Conservation (phyloP, 1,139 yeast genomes). For the Casaregolazyma suthepensis region DNA sequence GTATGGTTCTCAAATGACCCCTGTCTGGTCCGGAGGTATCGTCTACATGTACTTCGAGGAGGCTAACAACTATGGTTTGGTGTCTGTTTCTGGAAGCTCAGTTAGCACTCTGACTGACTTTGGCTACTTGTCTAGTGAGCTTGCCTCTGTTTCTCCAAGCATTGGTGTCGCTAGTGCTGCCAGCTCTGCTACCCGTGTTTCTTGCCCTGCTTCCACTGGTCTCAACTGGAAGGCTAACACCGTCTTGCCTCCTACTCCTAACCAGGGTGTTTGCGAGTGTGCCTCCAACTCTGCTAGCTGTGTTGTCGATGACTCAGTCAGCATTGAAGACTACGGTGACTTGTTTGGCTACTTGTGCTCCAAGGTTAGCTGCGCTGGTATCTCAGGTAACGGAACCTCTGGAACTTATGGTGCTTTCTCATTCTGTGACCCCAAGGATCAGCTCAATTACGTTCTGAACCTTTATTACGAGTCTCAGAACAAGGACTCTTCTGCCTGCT, state of each 20-base stretch:
- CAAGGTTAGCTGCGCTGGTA: slow-evolving; percentile 40
- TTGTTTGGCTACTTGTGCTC: slow-evolving; percentile 50
- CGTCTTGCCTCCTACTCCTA: slow-evolving; percentile 64
- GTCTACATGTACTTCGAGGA: slow-evolving; percentile 91
- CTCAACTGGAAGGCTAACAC: slow-evolving; percentile 51
- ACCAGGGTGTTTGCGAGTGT: slow-evolving; percentile 55
- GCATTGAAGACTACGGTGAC: slow-evolving; percentile 45
- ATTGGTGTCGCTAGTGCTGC: slow-evolving; percentile 47
- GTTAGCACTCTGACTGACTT: slow-evolving; percentile 59
- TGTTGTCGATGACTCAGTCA: slow-evolving; percentile 43
- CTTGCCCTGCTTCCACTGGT: slow-evolving; percentile 47
- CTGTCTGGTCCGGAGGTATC: slow-evolving; percentile 86
- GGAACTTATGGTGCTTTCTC: slow-evolving; percentile 72
- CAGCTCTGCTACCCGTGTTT: slow-evolving; percentile 36
- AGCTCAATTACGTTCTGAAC: slow-evolving; percentile 58
- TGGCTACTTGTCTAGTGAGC: slow-evolving; percentile 42
- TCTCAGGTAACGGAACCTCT: slow-evolving; percentile 46
- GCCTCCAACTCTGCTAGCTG: slow-evolving; percentile 44
- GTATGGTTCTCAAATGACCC: slow-evolving; percentile 55
- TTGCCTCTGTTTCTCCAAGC: slow-evolving; percentile 54
- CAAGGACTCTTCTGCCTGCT: slow-evolving; percentile 53
- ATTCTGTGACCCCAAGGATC: slow-evolving; percentile 52
- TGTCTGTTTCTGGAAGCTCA: slow-evolving; percentile 55
- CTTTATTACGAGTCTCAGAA: slow-evolving; percentile 44
- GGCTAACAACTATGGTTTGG: slow-evolving; percentile 84